Conservation (phyloP, 169 alveolate genomes). For the Plasmodium gonderi region DNA sequence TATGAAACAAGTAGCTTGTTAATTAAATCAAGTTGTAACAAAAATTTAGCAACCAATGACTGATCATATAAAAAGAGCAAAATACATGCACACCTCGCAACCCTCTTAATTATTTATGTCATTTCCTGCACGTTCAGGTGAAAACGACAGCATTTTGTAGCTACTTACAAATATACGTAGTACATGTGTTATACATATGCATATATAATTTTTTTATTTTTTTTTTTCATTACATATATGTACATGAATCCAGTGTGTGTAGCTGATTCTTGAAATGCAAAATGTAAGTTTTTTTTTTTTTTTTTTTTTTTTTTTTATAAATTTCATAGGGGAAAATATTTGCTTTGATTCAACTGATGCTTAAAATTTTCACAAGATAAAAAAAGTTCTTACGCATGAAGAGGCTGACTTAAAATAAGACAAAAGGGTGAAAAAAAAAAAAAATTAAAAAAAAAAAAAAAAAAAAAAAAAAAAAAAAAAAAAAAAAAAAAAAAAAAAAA, state of each 20-base stretch:
- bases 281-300: constrained; percentile 16
- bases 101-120: not conserved
- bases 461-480: not conserved
- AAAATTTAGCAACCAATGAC: not conserved
- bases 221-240: not conserved
- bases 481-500: not conserved
- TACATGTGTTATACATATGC: no score
- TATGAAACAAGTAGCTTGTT: not conserved
- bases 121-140: constrained; percentile 1
- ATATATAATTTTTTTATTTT: not conserved
- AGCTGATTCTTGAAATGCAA: constrained; percentile 10
- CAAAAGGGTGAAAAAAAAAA: not conserved
- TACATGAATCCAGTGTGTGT: not conserved
- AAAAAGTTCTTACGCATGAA: not conserved
- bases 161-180: not conserved
- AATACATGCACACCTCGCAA: constrained; percentile 2
- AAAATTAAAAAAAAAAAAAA: not conserved
- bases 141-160: not conserved
- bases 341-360: not conserved
- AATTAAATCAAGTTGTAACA: not conserved
- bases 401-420: not conserved
- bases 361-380: not conserved
- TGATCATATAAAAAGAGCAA: not conserved
- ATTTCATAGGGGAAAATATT: not conserved
- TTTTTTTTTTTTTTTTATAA: not conserved